Evolutionary conservation across 176 grass and related monocot genomes (phyloP).

Genomic region (Typha latifolia): DNA sequence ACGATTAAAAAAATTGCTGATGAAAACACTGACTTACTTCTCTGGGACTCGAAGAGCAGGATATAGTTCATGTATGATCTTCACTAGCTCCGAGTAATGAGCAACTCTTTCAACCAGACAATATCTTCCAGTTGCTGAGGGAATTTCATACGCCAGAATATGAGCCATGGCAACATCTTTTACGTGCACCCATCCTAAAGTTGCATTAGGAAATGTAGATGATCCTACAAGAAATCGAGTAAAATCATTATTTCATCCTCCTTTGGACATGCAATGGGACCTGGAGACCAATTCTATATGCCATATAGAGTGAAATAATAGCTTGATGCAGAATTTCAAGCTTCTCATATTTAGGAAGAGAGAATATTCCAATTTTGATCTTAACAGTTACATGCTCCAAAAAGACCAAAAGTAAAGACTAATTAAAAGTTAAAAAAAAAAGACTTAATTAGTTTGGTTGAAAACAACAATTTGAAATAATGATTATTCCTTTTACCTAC

Average conservation of each 20-base stretch:
- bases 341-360: too few species aligned
- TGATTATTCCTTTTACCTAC: too few species aligned
- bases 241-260: neutral
- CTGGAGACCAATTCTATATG: neutral
- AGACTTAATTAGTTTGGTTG: too few species aligned
- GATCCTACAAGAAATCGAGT: constrained; percentile 24
- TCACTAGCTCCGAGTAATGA: constrained; percentile 29
- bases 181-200: constrained; percentile 39
- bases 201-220: constrained; percentile 32
- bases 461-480: too few species aligned
- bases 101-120: constrained; percentile 41
- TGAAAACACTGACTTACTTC: constrained; percentile 28
- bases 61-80: constrained; percentile 24
- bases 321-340: too few species aligned
- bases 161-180: constrained; percentile 49
- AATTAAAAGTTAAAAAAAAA: too few species aligned
- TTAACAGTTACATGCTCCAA: too few species aligned
- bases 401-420: too few species aligned
- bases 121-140: constrained; percentile 42
- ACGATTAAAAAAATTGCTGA: too few species aligned
- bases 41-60: constrained; percentile 27
- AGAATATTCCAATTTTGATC: too few species aligned
- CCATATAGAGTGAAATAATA: too few species aligned
- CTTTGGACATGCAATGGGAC: neutral
- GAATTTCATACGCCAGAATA: constrained; percentile 45